A percentile compares a stretch with the other conserved stretches of the same genome.
Conservation (phyloP, 1,139 yeast genomes). For the Scheffersomyces quercinus region DNA sequence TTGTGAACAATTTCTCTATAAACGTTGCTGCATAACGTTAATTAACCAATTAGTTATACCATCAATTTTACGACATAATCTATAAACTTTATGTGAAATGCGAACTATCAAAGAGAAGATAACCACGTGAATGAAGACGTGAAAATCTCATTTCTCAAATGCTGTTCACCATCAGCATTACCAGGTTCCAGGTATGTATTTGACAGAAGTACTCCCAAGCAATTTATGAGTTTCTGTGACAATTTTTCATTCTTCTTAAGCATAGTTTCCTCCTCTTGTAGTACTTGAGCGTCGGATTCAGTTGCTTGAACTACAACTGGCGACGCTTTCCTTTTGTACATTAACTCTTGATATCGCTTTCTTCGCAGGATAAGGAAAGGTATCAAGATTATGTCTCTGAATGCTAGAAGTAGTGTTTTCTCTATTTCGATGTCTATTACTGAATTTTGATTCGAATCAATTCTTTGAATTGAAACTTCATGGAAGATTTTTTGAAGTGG, state of each 20-base stretch:
- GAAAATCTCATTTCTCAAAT: conserved; percentile 13
- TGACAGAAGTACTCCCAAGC: conserved; percentile 19
- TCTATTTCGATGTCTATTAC: conserved; percentile 29
- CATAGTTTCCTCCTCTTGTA: not conserved
- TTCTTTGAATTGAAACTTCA: conserved; percentile 15
- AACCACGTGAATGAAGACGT: conserved; percentile 15
- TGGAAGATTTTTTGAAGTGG: conserved; percentile 28
- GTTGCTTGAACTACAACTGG: not conserved
- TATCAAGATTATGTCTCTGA: conserved; percentile 30
- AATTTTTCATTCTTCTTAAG: conserved; percentile 1
- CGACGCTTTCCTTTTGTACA: not conserved
- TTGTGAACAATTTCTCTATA: no score
- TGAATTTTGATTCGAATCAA: conserved; percentile 1
- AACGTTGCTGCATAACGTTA: no score
- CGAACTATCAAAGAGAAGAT: conserved; percentile 1
- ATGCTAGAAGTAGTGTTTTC: conserved; percentile 27
- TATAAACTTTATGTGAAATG: no score
- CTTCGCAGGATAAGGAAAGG: conserved; percentile 29
- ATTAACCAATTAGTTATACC: no score
- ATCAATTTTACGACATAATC: no score
- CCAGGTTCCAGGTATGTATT: conserved; percentile 12
- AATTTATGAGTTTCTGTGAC: conserved; percentile 10
- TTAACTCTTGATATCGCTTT: not conserved
- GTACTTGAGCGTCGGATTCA: not conserved
- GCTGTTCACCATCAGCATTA: conserved; percentile 16